Conservation (phyloP, 163 green algal genomes). For the Volvox carteri region DNA sequence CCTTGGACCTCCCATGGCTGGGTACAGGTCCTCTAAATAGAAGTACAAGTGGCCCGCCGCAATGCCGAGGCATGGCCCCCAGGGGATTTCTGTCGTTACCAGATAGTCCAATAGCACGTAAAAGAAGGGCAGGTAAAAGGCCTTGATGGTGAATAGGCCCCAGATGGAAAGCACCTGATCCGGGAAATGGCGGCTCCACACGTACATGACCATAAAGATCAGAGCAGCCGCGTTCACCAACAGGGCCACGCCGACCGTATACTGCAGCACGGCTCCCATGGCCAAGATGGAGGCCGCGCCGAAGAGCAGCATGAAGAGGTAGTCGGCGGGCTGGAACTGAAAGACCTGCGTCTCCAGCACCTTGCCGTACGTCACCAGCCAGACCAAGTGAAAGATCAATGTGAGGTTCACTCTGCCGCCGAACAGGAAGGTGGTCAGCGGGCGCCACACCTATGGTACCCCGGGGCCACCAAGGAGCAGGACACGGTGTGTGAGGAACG, state of each 20-base stretch:
- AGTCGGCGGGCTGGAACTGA: slow-evolving; percentile 71
- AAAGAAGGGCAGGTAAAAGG: slow-evolving; percentile 97
- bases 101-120: slow-evolving; percentile 91
- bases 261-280: background rate
- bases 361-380: slow-evolving; percentile 67
- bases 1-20: background rate
- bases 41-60: slow-evolving; percentile 92
- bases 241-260: slow-evolving; percentile 26
- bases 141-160: slow-evolving; percentile 94
- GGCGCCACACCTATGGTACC: slow-evolving; percentile 78
- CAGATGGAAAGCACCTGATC: slow-evolving; percentile 78
- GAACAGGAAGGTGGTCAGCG: slow-evolving; percentile 71
- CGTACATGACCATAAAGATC: slow-evolving; percentile 66
- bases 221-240: slow-evolving; percentile 34
- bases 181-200: slow-evolving; percentile 80
- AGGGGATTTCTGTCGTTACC: slow-evolving; percentile 79
- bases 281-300: slow-evolving; percentile 4
- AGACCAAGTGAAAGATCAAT: slow-evolving; percentile 70
- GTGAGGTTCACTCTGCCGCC: slow-evolving; percentile 59
- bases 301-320: slow-evolving; percentile 72
- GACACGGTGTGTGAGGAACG: too few species aligned
- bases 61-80: slow-evolving; percentile 92
- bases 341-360: slow-evolving; percentile 69
- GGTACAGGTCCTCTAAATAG: slow-evolving; percentile 77
- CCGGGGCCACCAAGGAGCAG: too few species aligned